Evolutionary conservation across 192 early-diverging fungal species (phyloP).

Genomic region (Haplosporangium gracile): DNA sequence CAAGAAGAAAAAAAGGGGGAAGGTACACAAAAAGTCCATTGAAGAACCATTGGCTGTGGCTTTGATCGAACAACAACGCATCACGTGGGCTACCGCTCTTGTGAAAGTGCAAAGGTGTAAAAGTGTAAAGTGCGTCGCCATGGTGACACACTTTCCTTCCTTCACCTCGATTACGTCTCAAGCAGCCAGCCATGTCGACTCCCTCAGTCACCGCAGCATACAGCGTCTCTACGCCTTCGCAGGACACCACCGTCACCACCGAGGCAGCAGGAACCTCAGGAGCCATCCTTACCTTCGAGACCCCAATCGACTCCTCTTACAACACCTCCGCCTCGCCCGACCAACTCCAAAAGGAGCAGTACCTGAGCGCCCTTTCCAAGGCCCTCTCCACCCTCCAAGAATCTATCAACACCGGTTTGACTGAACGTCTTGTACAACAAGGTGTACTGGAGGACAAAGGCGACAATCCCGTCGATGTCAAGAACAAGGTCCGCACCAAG

Average conservation of each 20-base stretch:
- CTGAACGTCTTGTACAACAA: slow-evolving; percentile 36
- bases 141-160: background rate
- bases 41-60: background rate
- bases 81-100: background rate
- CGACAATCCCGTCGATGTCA: slow-evolving; percentile 2
- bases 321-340: background rate
- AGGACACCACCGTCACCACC: background rate
- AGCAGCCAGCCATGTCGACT: slow-evolving; percentile 11
- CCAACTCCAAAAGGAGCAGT: slow-evolving; percentile 24
- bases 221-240: background rate
- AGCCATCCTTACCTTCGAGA: slow-evolving; percentile 18
- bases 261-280: background rate
- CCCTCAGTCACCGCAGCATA: slow-evolving; percentile 22
- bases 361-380: slow-evolving; percentile 23
- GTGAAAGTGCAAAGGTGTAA: background rate
- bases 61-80: slow-evolving; percentile 1
- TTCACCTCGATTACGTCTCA: background rate
- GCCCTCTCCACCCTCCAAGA: slow-evolving; percentile 36
- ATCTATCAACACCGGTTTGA: slow-evolving; percentile 44
- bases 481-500: slow-evolving; percentile 49
- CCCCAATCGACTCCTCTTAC: background rate
- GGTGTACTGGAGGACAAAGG: slow-evolving; percentile 25
- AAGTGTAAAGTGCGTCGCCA: background rate
- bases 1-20: background rate
- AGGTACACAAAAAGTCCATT: background rate